Evolutionary conservation across 495 filamentous ascomycete genomes (phyloP).

Genomic region (Talaromyces adpressus): DNA sequence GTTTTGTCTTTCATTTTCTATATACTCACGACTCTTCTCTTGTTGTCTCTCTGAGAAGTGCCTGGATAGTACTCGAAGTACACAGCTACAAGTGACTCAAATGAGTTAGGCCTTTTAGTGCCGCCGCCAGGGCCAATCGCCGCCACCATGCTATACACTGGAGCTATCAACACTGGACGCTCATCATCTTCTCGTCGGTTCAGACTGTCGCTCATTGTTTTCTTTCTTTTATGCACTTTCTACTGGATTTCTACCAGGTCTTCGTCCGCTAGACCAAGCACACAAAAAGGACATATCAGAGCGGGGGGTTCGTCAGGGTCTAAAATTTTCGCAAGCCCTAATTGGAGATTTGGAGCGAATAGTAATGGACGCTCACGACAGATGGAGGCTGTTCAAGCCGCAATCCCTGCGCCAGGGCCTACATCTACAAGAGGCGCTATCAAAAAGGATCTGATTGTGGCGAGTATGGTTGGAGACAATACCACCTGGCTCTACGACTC

Average conservation of each 20-base stretch:
- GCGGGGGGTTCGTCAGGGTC: background rate
- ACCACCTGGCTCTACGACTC: slow-evolving; percentile 47
- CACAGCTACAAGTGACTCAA: background rate
- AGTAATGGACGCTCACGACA: background rate
- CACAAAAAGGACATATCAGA: background rate
- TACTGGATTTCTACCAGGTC: background rate
- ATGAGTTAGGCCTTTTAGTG: background rate
- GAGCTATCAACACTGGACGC: background rate
- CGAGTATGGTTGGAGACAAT: slow-evolving; percentile 45
- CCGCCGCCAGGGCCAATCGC: background rate
- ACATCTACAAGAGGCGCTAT: background rate
- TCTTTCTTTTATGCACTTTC: background rate
- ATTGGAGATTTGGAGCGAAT: background rate
- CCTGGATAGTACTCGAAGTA: background rate
- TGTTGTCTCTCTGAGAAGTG: background rate
- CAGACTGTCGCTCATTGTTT: background rate
- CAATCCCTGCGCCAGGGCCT: background rate
- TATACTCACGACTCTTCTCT: background rate
- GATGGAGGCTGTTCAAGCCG: slow-evolving; percentile 4
- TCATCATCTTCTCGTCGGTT: background rate
- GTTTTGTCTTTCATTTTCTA: background rate
- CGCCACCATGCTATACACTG: background rate
- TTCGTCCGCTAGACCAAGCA: background rate
- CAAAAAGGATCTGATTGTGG: slow-evolving; percentile 48
- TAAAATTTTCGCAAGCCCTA: background rate